Evolutionary conservation across 208 protist genomes (phyloP).

Genomic region (Naegleria gruberi): DNA sequence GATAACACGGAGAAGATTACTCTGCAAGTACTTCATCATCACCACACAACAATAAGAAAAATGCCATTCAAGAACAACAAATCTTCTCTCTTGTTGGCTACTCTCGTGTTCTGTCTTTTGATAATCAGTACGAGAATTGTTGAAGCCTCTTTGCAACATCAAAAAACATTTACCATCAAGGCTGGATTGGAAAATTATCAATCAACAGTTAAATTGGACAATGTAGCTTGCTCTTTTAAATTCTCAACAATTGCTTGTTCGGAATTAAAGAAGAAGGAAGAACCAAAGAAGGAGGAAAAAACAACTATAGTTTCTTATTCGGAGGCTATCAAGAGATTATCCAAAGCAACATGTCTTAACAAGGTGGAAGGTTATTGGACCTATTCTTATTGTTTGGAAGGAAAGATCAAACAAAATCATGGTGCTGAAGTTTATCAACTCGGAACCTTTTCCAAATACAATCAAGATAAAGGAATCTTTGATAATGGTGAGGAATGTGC

Average conservation of each 20-base stretch:
- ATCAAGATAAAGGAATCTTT: background rate
- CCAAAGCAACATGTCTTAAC: background rate
- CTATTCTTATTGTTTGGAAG: background rate
- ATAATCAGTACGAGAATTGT: background rate
- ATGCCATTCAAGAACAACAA: no score
- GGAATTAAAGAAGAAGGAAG: background rate
- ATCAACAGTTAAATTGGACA: background rate
- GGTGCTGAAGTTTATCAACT: background rate
- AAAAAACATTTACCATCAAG: constrained; percentile 7
- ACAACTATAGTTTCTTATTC: background rate
- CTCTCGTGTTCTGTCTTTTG: background rate
- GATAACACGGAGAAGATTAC: no score
- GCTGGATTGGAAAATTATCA: background rate
- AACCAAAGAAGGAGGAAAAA: background rate
- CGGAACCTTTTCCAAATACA: background rate
- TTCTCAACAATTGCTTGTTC: background rate
- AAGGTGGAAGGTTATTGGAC: constrained; percentile 12
- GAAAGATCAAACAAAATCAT: background rate
- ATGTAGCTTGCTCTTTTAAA: background rate
- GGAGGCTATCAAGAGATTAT: background rate
- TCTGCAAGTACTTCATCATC: no score
- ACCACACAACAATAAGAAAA: no score
- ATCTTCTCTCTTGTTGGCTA: background rate
- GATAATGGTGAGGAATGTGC: background rate
- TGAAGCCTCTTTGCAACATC: background rate